Evolutionary conservation across 139 green algal genomes (phyloP), one percentile per base, ranked within the genome.

Genomic region (Coccomyxa sp.): DNA sequence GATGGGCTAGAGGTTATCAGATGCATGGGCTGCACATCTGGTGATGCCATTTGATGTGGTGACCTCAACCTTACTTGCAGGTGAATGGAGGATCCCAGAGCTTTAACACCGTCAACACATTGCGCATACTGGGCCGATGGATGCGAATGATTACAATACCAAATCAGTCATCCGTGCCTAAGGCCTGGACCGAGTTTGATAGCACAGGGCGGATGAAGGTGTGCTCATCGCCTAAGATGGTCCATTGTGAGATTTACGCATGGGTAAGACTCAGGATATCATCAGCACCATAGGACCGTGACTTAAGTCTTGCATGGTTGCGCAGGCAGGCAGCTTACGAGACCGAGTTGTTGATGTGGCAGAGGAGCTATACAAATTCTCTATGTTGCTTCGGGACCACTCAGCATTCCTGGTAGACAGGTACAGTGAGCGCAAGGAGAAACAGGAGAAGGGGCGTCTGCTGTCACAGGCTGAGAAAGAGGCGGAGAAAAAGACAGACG

Each of bases 391-490:
- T 54, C 70, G 80, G 29, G 69, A 39, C 35, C 70, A 76, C 50
- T 39, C 70, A 14, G 33, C 68, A 5, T 78, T 77, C 58, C 36
- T 84, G 54, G 75, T 84, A 3, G 80, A 84, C 80, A 39, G 80
- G 2, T 78, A 79, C 36, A 69, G 27, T 31, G 80, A 84, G 75
- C 75, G 80, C 2, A n/a, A 84, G 75, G 80, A 84, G 39, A 78
- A 75, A 39, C 31, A 37, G 6, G 12, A 38, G 4, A 81, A 84
- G 54, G 80, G 80, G 12, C 58, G 80, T 33, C 75, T 84, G 80
- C 80, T 79, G 44, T 81, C 80, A 14, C 80, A 84, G 70, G 80
- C 80, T 6, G 80, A 84, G 69, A 84, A 84, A 74, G 80, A 84
- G 75, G 73, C 58, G 24, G 22, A 36, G 22, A 70, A 70, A 22